A percentile compares a stretch with the other conserved stretches of the same genome.
Conservation (phyloP, 2,329 filamentous ascomycete genomes). For the Penicillium vulpinum region DNA sequence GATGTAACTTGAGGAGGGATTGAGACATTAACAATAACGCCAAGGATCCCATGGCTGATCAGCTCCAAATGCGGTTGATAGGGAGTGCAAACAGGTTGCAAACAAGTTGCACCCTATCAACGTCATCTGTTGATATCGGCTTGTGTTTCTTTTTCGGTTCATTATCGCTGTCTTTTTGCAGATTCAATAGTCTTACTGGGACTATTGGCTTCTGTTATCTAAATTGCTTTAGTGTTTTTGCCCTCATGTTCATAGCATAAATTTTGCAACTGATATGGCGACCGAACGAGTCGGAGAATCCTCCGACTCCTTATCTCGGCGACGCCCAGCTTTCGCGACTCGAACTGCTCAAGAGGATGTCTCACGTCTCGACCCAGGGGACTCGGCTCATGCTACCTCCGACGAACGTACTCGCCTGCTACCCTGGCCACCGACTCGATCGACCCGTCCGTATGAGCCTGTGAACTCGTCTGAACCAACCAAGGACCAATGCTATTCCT, state of each 20-base stretch:
- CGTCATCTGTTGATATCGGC: slow-evolving; percentile 12
- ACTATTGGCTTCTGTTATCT: not conserved
- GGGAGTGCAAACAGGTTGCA: slow-evolving; percentile 36
- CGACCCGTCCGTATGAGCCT: slow-evolving; percentile 27
- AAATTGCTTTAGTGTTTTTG: not conserved
- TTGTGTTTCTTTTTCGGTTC: not conserved
- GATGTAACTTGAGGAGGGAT: slow-evolving; percentile 5
- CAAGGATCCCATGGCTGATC: slow-evolving; percentile 14
- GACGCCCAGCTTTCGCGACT: slow-evolving; percentile 42
- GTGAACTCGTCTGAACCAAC: slow-evolving; percentile 19
- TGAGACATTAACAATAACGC: slow-evolving; percentile 4
- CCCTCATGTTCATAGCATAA: slow-evolving; percentile 3
- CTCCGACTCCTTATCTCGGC: slow-evolving; percentile 33
- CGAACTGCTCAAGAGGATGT: slow-evolving; percentile 42
- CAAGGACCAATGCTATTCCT: slow-evolving; percentile 20
- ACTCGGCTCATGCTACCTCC: slow-evolving; percentile 23
- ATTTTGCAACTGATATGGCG: slow-evolving; percentile 22
- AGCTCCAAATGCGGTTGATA: slow-evolving; percentile 17
- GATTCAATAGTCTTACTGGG: slow-evolving; percentile 1
- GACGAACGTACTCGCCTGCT: slow-evolving; percentile 26
- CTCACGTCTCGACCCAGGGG: slow-evolving; percentile 36
- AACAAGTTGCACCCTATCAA: not conserved
- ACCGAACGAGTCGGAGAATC: slow-evolving; percentile 18
- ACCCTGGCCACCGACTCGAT: slow-evolving; percentile 22
- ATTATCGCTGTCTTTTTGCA: not conserved